Evolutionary conservation across 2,329 filamentous ascomycete species (phyloP), one percentile per base, ranked within the genome.

Genomic region (Arachnopeziza araneosa): DNA sequence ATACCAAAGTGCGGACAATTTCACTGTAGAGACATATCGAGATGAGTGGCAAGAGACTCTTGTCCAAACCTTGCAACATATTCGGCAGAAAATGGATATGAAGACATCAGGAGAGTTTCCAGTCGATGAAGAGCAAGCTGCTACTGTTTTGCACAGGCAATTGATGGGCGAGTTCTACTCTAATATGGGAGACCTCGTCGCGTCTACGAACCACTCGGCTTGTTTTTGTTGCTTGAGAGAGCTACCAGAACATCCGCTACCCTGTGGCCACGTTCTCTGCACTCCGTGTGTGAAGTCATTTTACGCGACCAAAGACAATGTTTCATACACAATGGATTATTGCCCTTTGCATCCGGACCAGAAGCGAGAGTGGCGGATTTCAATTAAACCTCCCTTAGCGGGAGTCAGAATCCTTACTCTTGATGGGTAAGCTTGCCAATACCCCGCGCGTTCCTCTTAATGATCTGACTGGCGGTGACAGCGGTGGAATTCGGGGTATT

Each of bases 191-290:
- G 32, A 36, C 9, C 19, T 32, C 3, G 14, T 36, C 6, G 10
- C 17, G n/a, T 52, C 5, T 24, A 52, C n/a, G 24, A 50, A 51
- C 24, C 54, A 57, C 44, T 17, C 19, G 19, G 50, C 32, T 54
- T 60, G 58, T 23, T 60, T 23, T 23, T 60, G 21, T n/a, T 60
- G 58, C 50, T 23, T 60, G 4, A 23, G 32, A 17, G 54, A 53
- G 24, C 19, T 30, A 7, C 58, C 58, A 30, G 54, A 60, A 36
- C 54, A 60, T 44, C 17, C 54, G n/a, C 54, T 60, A 30, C 44
- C 55, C 14, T 60, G 58, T 50, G 58, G 58, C 1, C 58, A 60
- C 50, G 44, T 60, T n/a, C 24, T 60, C 2, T 60, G 58, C 24
- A 60, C 58, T 14, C 23, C 50, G 21, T 60, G 58, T 19, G 30